phyloP scores from a whole-genome alignment of 768 basidiomycete species.

The Xerocomellus intermedius region DNA sequence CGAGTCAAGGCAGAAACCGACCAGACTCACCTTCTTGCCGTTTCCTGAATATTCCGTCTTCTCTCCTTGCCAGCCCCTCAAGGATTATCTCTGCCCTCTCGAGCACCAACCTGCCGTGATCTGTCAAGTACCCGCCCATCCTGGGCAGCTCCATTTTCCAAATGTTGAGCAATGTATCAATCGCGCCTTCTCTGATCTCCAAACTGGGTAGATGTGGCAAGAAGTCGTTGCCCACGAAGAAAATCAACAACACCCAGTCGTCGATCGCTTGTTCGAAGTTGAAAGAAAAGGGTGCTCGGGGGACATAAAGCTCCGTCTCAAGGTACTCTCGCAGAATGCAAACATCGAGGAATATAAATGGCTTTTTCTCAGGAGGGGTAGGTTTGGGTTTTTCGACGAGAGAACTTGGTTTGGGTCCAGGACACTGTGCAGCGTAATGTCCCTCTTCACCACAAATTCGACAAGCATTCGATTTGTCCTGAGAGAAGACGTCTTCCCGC shows the following conservation, averaged over 20 bases:
- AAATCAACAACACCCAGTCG: slow-evolving; percentile 99
- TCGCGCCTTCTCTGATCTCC: slow-evolving; percentile 99
- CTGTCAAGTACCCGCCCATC: slow-evolving; percentile 97
- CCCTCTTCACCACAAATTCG: slow-evolving; percentile 93
- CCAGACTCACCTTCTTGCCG: slow-evolving; percentile 82
- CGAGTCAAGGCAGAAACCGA: slow-evolving; percentile 9
- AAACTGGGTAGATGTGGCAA: slow-evolving; percentile 96
- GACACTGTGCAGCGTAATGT: slow-evolving; percentile 95
- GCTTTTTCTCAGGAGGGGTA: slow-evolving; percentile 66
- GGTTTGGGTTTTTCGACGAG: slow-evolving; percentile 42
- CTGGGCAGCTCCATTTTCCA: slow-evolving; percentile 91
- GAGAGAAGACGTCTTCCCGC: slow-evolving; percentile 95
- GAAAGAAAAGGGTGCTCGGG: slow-evolving; percentile 79
- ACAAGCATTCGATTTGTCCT: slow-evolving; percentile 77
- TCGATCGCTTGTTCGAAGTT: slow-evolving; percentile 96
- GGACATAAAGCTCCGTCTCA: slow-evolving; percentile 88
- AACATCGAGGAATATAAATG: slow-evolving; percentile 99
- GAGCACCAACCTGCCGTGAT: slow-evolving; percentile 87
- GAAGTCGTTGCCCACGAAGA: slow-evolving; percentile 99
- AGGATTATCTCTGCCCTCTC: slow-evolving; percentile 89
- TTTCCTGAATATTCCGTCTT: slow-evolving; percentile 93
- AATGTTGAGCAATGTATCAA: slow-evolving; percentile 93
- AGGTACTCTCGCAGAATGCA: slow-evolving; percentile 95
- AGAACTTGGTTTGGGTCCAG: slow-evolving; percentile 68
- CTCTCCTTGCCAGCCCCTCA: slow-evolving; percentile 89